Base-by-base conservation (phyloP, 805 yeast species). In the Torulaspora delbrueckii region DNA sequence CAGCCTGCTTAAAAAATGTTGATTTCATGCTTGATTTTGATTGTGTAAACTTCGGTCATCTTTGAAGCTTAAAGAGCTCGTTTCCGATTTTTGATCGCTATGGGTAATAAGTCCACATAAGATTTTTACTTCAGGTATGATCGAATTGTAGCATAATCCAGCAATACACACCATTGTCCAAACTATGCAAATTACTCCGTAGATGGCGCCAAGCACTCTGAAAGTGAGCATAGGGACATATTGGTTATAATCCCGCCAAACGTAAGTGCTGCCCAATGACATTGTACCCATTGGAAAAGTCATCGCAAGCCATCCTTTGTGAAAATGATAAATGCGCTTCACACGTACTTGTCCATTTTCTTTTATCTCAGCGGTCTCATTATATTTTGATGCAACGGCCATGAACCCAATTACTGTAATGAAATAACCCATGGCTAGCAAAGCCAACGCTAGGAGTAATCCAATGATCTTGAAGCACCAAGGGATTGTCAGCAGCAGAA, bases 201-300 rank as follows among this genome's bases (percentile, higher is more conserved):
- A 85, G 3, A 86, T 74, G 5, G 81, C 71, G 10, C 83, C 77
- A 22, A 86, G 52, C 8, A 82, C 81, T 51, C 77, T 72, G 64
- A 86, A 85, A 0, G 85, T 78, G 8, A 63, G 57, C 53, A 84
- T 59, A 5, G 63, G 64, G 6, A 57, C 60, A 16, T 45, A 49
- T 13, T 46, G 40, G 2, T 75, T 75, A 39, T 76, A 77, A 2
- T 74, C 59, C 3, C 50, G 55, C 34, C 71, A 81, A 14, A 88
- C 58, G 54, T 78, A 75, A 8, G 70, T 63, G 47, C 78, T 74
- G 2, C 87, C 78, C 10, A 84, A 61, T 0, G 83, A 71, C 82
- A 86, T 80, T 0, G 95, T 86, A 2, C 96, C 96, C 55, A 88
- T 57, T 3, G 96, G 96, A 81, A 89, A 89, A 52, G 96, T 85